Evolutionary conservation across 2,329 filamentous ascomycete species (phyloP).

Genomic region (Calonectria naviculata): DNA sequence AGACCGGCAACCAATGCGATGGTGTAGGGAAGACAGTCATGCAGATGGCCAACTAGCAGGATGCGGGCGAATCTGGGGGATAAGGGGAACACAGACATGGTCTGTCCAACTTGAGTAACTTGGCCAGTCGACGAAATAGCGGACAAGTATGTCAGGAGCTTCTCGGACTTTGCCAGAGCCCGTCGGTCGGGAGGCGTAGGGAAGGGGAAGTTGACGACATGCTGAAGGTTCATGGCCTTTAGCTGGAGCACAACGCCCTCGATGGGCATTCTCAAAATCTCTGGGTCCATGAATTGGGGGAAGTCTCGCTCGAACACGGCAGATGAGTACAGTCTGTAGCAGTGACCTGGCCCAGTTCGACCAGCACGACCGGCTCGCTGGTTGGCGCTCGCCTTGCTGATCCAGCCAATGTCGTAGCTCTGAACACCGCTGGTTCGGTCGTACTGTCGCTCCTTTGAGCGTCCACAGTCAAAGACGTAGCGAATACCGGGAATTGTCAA

Average conservation of each 20-base stretch:
- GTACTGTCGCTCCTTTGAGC: conserved; percentile 92
- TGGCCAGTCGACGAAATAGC: conserved; percentile 79
- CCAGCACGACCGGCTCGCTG: conserved; percentile 95
- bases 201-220: conserved; percentile 95
- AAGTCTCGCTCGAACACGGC: conserved; percentile 95
- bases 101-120: conserved; percentile 82
- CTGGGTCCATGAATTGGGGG: conserved; percentile 84
- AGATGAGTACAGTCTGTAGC: conserved; percentile 93
- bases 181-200: conserved; percentile 86
- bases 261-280: conserved; percentile 90
- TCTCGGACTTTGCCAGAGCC: conserved; percentile 85
- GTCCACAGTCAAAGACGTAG: conserved; percentile 95
- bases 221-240: conserved; percentile 92
- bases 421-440: conserved; percentile 91
- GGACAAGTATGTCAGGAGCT: conserved; percentile 85
- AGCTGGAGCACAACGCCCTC: conserved; percentile 93
- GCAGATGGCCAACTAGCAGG: conserved; percentile 85
- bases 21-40: conserved; percentile 85
- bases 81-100: conserved; percentile 89
- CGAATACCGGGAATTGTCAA: conserved; percentile 95
- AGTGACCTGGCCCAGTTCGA: conserved; percentile 94
- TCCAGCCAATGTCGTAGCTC: conserved; percentile 95
- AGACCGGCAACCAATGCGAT: conserved; percentile 90
- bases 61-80: conserved; percentile 93
- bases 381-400: conserved; percentile 95